phyloP scores from a whole-genome alignment of 768 basidiomycete species.

The Mycena leptocephala region DNA sequence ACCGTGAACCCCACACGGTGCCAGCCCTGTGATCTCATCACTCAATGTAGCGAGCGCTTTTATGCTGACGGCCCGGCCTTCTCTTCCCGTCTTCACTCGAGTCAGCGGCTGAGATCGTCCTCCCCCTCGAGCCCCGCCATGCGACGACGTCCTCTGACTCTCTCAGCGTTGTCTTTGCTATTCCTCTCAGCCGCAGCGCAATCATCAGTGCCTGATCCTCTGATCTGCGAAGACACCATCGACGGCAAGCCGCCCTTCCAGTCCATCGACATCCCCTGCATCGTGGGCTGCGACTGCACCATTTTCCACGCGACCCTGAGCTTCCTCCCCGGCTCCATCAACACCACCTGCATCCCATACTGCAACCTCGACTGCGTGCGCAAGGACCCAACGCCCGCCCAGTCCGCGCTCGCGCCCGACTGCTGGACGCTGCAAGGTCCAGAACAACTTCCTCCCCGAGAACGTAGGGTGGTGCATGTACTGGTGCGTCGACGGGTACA shows the following conservation, averaged over 20 bases:
- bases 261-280: not conserved
- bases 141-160: no score
- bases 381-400: not conserved
- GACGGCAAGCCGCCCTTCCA: not conserved
- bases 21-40: no score
- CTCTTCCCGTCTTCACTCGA: no score
- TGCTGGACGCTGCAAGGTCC: not conserved
- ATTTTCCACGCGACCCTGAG: not conserved
- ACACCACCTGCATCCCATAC: not conserved
- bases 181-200: not conserved
- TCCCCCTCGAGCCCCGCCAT: no score
- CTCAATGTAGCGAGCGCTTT: no score
- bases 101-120: no score
- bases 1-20: no score
- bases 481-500: conserved; percentile 4
- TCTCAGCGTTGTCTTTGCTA: not conserved
- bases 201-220: not conserved
- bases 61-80: no score
- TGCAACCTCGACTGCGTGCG: not conserved
- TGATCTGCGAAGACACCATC: conserved; percentile 1
- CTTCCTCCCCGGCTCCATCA: not conserved
- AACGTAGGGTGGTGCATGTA: not conserved
- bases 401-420: not conserved
- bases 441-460: not conserved
- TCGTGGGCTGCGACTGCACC: not conserved